Evolutionary conservation across 768 basidiomycete genomes (phyloP), one percentile per base, ranked within the genome.

Genomic region (Rhizopogon vesiculosus): DNA sequence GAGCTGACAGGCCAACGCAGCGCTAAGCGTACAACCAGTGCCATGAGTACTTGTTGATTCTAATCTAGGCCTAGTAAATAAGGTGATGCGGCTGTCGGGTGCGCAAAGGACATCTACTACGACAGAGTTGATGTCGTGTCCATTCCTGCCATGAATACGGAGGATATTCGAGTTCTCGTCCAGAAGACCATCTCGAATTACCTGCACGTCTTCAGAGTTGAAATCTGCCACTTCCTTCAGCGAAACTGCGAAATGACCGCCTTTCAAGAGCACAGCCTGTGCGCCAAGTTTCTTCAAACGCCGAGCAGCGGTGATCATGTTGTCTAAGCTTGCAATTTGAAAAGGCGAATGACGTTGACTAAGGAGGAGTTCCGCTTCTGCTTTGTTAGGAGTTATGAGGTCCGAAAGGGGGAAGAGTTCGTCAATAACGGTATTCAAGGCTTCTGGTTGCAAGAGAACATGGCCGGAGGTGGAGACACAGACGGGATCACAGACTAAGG

Each of bases 381-480:
- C 70, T 56, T 83, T 86, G 70, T 97, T 97, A 0, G 94, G 95
- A 0, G 94, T 96, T 50, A 98, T 76, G 42, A 94, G 66, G 0
- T 78, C 74, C 0, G 88, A 75, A 16, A 89, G 71, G 0, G 92
- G 91, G 48, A 95, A 80, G 1, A 96, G 69, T n/a, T 85, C 77
- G 0, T 70, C 54, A 7, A 82, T 75, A 57, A 97, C 62, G 2
- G 78, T 74, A 7, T 77, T 67, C 53, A 94, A 64, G 0, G 94
- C 92, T 10, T 82, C 79, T 15, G 79, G 71, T 5, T 85, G 76
- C 8, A 97, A 76, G 1, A 98, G 77, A 7, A 78, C 82, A 64
- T 94, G 90, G 2, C 93, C 93, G 0, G 91, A 92, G 0, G 94
- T 96, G 3, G 91, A 92, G 1, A 96, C 89, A 64, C 86, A 93